Base-by-base conservation (phyloP, 176 grass and related monocot genomes). In the Dactylis glomerata region DNA sequence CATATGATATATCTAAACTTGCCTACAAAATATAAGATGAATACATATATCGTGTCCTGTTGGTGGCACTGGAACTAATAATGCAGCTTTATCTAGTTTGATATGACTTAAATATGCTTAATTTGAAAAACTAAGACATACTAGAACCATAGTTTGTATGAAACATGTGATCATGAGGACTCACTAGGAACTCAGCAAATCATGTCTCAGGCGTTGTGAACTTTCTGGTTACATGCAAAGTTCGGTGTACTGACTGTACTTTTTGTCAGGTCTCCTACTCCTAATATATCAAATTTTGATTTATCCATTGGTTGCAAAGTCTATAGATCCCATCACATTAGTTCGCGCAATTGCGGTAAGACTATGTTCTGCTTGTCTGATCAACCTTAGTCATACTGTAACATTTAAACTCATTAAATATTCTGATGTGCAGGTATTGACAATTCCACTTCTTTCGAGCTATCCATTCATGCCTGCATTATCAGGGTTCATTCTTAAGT, bases 401-500 rank as follows among this genome's bases (percentile, higher is more conserved):
- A 75, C 6, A 10, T 44, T 22, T 68, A 33, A 83, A 80, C 15
- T 92, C 38, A 78, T 38, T 47, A 41, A 19, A 73, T 78, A 88
- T 71, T 80, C 14, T 84, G 44, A 57, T 87, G 16, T 85, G 85
- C 91, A 98, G 93, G 65, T 90, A 71, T 85, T 98, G 67, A 83
- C 87, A 40, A 66, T 98, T 41, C 93, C 89, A 19, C 82, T 98
- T 85, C 91, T 98, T 87, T 87, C 82, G 12, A 88, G 87, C 69
- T 98, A 89, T 76, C 87, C 96, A 28, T 98, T 90, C 63, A 90
- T 98, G 88, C 83, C 96, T 44, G 69, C 89, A 49, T 62, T 98
- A 69, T 90, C 87, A 56, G 93, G 96, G 71, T 54, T 90, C 64
- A 5, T 16, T 79, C 91, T 95, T 85, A 61, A 57, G 70, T 64